A percentile compares a stretch with the other conserved stretches of the same genome.
Conservation (phyloP, 352 stramenopile species). For the Elongisporangium anandrum region DNA sequence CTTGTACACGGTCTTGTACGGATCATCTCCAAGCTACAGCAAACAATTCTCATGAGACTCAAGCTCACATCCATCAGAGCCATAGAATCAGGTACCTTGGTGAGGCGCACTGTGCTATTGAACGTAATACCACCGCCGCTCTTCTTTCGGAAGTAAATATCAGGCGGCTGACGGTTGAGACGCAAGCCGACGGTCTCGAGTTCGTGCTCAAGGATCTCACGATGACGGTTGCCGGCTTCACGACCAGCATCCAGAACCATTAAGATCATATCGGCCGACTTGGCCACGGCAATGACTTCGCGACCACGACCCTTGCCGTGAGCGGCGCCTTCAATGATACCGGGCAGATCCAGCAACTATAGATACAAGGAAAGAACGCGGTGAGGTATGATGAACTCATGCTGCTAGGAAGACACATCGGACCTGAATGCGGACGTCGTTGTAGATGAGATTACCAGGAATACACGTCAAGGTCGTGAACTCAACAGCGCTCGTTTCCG, state of each 20-base stretch:
- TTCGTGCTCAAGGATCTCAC: constrained; percentile 98
- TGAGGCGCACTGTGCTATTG: constrained; percentile 94
- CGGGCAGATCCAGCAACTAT: constrained; percentile 97
- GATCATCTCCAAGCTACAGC: constrained; percentile 74
- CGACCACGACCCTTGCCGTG: constrained; percentile 96
- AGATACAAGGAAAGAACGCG: background rate
- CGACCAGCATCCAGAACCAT: constrained; percentile 99
- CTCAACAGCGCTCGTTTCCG: constrained; percentile 95
- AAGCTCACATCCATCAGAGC: background rate
- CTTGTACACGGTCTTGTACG: constrained; percentile 88
- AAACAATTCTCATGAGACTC: constrained; percentile 2
- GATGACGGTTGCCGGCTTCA: constrained; percentile 95
- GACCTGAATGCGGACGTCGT: constrained; percentile 95
- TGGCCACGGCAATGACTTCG: constrained; percentile 98
- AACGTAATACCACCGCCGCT: constrained; percentile 94
- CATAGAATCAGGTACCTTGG: constrained; percentile 68
- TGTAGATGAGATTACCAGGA: constrained; percentile 95
- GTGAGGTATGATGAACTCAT: too few species aligned
- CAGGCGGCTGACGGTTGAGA: constrained; percentile 95
- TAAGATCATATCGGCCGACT: constrained; percentile 98
- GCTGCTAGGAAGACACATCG: too few species aligned
- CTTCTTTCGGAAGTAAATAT: constrained; percentile 97
- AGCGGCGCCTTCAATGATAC: constrained; percentile 99
- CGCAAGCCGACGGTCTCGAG: constrained; percentile 98
- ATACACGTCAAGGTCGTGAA: constrained; percentile 99